phyloP scores from a whole-genome alignment of 1,139 yeast species.

The Candida pseudocylindracea region DNA sequence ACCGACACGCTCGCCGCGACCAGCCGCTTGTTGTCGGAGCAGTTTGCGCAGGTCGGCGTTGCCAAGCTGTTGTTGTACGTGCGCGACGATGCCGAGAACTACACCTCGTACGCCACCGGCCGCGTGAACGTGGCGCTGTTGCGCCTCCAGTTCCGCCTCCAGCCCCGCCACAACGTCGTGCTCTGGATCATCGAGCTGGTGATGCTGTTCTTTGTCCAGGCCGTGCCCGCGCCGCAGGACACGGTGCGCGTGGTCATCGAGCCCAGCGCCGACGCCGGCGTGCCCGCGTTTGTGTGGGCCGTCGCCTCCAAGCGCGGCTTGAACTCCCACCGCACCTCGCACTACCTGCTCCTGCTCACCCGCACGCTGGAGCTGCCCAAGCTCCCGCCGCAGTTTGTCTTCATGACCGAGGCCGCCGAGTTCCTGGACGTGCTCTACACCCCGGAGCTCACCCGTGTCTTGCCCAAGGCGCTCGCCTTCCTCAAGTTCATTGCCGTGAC shows the following conservation, averaged over 20 bases:
- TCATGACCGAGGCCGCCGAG: conserved; percentile 79
- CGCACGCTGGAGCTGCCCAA: conserved; percentile 50
- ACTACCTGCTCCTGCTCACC: conserved; percentile 70
- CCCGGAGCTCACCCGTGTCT: conserved; percentile 22
- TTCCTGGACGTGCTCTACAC: conserved; percentile 44
- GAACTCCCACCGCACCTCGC: conserved; percentile 53
- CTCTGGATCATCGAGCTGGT: conserved; percentile 35
- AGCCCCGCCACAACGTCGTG: conserved; percentile 65
- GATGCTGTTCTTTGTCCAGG: conserved; percentile 28
- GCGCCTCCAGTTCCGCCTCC: conserved; percentile 35
- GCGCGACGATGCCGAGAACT: conserved; percentile 52
- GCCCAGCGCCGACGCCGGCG: conserved; percentile 23
- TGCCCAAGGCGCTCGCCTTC: conserved; percentile 28
- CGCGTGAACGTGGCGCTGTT: conserved; percentile 53
- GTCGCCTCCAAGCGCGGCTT: conserved; percentile 70
- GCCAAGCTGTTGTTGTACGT: conserved; percentile 22
- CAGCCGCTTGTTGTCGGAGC: conserved; percentile 26
- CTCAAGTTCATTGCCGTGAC: conserved; percentile 58
- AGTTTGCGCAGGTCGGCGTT: conserved; percentile 71
- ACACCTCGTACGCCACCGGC: conserved; percentile 72
- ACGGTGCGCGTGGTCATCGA: conserved; percentile 36
- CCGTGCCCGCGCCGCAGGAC: conserved; percentile 32
- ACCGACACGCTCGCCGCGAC: conserved; percentile 21
- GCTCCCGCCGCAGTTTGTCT: conserved; percentile 57
- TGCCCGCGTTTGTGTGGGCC: conserved; percentile 56